Evolutionary conservation across 2,329 filamentous ascomycete species (phyloP), one percentile per base, ranked within the genome.

Genomic region (Kalmusia sp.): DNA sequence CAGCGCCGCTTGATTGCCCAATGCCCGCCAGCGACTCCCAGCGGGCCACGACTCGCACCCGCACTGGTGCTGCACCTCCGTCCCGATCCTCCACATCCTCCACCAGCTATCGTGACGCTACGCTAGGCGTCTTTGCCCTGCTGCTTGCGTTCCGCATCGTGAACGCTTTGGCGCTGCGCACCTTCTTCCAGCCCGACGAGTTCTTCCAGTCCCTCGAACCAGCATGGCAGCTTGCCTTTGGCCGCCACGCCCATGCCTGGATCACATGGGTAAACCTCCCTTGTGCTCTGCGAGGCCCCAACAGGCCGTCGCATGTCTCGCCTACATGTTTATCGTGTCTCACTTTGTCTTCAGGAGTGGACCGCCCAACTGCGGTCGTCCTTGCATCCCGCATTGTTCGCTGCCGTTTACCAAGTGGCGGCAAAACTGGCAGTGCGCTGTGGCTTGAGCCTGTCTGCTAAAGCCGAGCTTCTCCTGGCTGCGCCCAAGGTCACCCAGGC

Each of bases 181-280:
- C 95, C 17, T 99, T 97, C 74, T 99, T 99, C 78, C 95, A 99
- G 75, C 95, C 95, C 24, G 95, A 99, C 79, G 95, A 99, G 76
- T 98, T 91, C 79, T 99, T 95, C 69, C 95, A 99, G 72, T 90
- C 92, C 1, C 84, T 98, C 38, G 95, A 99, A 78, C 93, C 95
- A 48, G 95, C 95, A 62, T 98, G 93, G 93, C 81, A 87, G 65
- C 82, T 95, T 50, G 90, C 90, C 3, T 97, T 96, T 80, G 93
- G 93, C 19, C 69, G 79, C 2, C 72, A 82, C 12, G 90, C 88
- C 73, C 90, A 90, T 57, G 91, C 93, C 24, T 99, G 93, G 91
- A 83, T 97, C 67, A 99, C 95, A 58, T 99, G 95, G 95, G 93
- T 96, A 81, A 68, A 83, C 60, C 30, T 55, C 38, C 58, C 54